Evolutionary conservation across 768 basidiomycete genomes (phyloP), one percentile per base, ranked within the genome.

Genomic region (Auriscalpium microsporum): DNA sequence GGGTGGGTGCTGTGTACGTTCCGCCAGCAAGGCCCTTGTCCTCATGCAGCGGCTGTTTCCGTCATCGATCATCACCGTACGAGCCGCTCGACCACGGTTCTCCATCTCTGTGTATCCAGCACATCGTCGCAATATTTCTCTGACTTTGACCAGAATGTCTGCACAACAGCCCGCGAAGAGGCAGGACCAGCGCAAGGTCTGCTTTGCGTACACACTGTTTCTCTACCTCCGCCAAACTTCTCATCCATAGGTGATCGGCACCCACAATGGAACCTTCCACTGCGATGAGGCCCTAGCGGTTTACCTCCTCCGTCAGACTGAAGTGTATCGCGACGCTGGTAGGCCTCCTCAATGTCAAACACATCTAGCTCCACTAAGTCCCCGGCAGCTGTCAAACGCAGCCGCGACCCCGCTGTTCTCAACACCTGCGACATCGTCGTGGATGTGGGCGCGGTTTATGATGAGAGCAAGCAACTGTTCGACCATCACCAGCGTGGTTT

Each of bases 401-500:
- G 77, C 42, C 79, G 92, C 44, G 87, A 92, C 65, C 84, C 86
- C 4, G 76, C 74, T 10, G 62, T 83, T 14, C 78, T 94, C 36
- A 83, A 84, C 57, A 76, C 82, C 7, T 94, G 94, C 68, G 86
- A 94, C 67, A 93, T 99, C 65, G 90, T 99, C 34, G 92, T 98
- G 21, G 95, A 99, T 66, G 94, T 99, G 50, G 94, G 96, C 10
- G 94, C 89, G 7, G 78, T 89, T 21, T 99, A 97, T 68, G 91
- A 95, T 54, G 82, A 84, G 64, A 73, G 73, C 57, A 82, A 76
- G 54, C 80, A 86, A 52, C 79, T 87, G 40, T 99, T 92, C 68
- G 95, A 99, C 69, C 95, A 99, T 67, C 95, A 99, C 66, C 95
- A 99, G 65, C 82, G 94, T 44, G 94, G 88, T 0, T 99, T 99